Conservation (phyloP, 352 stramenopile species). For the Saprolegnia parasitica region DNA sequence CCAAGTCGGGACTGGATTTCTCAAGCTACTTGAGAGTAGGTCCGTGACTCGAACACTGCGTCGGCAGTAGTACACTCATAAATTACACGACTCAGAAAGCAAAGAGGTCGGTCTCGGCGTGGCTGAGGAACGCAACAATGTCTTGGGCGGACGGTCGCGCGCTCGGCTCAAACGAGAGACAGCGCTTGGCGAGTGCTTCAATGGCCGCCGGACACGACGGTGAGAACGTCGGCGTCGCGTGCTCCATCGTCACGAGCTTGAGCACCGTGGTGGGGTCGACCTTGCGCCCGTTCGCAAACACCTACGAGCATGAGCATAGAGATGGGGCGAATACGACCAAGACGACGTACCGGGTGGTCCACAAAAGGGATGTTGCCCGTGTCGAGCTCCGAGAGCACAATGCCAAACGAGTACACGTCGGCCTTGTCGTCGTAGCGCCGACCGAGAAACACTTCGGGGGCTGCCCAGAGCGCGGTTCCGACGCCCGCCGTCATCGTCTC, state of each 20-base stretch:
- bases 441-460: slow-evolving; percentile 75
- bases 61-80: neutral
- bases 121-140: slow-evolving; percentile 52
- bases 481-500: slow-evolving; percentile 84
- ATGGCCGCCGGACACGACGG: slow-evolving; percentile 48
- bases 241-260: slow-evolving; percentile 70
- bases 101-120: neutral
- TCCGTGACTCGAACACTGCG: too few species aligned
- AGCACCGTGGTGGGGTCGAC: slow-evolving; percentile 84
- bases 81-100: neutral
- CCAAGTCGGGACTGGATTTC: too few species aligned
- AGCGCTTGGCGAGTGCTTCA: slow-evolving; percentile 53
- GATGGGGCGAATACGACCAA: neutral
- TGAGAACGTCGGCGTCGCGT: slow-evolving; percentile 61
- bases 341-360: slow-evolving; percentile 50
- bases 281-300: slow-evolving; percentile 36
- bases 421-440: slow-evolving; percentile 86
- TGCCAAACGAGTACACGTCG: slow-evolving; percentile 83
- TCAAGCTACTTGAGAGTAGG: too few species aligned
- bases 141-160: slow-evolving; percentile 60
- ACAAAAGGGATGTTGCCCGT: slow-evolving; percentile 74
- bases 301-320: neutral
- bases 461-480: slow-evolving; percentile 82
- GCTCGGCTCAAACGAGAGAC: slow-evolving; percentile 62
- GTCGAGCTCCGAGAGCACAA: slow-evolving; percentile 77